phyloP scores from a whole-genome alignment of 2,329 filamentous ascomycete genomes.

The Monosporascus cannonballus region DNA sequence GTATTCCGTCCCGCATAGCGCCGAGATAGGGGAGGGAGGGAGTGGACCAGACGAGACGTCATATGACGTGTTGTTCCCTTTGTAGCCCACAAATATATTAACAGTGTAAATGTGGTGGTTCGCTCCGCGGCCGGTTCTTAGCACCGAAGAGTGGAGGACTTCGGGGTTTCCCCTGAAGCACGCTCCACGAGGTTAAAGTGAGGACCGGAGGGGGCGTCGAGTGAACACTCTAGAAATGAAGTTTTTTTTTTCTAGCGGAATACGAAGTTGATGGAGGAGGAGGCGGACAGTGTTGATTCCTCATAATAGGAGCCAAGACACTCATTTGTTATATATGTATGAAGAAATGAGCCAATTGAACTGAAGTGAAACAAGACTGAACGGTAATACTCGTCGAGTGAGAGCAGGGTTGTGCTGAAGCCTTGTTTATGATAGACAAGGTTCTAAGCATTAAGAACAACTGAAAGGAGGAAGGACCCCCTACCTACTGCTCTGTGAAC shows the following conservation, averaged over 20 bases:
- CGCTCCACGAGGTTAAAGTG: constrained; percentile 67
- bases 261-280: constrained; percentile 23
- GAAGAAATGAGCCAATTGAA: constrained; percentile 6
- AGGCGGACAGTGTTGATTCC: constrained; percentile 17
- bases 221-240: constrained; percentile 40
- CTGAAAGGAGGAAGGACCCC: no score
- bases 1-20: background rate
- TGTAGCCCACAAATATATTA: constrained; percentile 42
- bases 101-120: constrained; percentile 45
- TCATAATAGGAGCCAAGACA: constrained; percentile 17
- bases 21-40: background rate
- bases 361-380: background rate
- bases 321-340: constrained; percentile 23
- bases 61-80: constrained; percentile 38
- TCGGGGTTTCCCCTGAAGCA: constrained; percentile 22
- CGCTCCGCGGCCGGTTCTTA: constrained; percentile 59
- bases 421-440: background rate
- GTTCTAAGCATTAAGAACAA: no score
- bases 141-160: constrained; percentile 61
- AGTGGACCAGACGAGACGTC: constrained; percentile 12
- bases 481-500: no score
- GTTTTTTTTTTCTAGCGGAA: constrained; percentile 1
- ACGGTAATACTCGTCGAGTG: background rate
- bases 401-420: no score
- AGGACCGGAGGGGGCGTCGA: constrained; percentile 59